Base-by-base conservation (phyloP, 805 yeast genomes). In the Saitoella complicata region DNA sequence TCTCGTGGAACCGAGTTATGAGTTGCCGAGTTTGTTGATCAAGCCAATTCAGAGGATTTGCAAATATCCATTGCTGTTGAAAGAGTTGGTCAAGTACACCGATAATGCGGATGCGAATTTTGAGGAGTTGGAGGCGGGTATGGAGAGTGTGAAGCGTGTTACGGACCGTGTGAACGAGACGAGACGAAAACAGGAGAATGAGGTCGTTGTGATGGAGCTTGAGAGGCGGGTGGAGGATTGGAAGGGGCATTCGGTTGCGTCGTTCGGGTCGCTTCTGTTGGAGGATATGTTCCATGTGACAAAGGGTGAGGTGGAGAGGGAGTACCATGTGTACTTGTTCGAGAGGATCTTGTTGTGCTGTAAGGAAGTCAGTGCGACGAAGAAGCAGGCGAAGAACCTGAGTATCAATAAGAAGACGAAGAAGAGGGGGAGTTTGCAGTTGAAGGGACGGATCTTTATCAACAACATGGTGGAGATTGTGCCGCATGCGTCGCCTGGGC, bases 21-120 rank as follows among this genome's bases (percentile, higher is more conserved):
- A 88, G 60, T 68, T 91, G 44, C 97, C 83, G 58, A 78, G 88
- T 42, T 83, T 83, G 61, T 69, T 91, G 38, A 75, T 91, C 53
- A 91, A 88, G 60, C 99, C 99, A 0, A 84, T 91, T 36, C 99
- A 91, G 66, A 73, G 99, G 51, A 70, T 91, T n/a, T 84, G 95
- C 69, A 84, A 87, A 59, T 91, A 91, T 61, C 98, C 97, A 1
- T 64, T 91, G 43, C 67, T 91, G 41, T 63, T 91, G 38, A 53
- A 55, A 45, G 91, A 84, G 57, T 67, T 91, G 44, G 59, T 83
- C 42, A 85, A 84, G 58, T 59, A 68, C 42, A 73, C 85, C 7
- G 79, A 76, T 35, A 58, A 59, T 9, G 58, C 62, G 11, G 67
- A 71, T 66, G 71, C 74, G 6, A 66, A 66, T 48, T 76, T 74